Percentiles rank a stretch among this genome's conserved stretches.
phyloP scores from a whole-genome alignment of 225 moss, liverwort and hornwort genomes.

The Marchantia paleacea region DNA sequence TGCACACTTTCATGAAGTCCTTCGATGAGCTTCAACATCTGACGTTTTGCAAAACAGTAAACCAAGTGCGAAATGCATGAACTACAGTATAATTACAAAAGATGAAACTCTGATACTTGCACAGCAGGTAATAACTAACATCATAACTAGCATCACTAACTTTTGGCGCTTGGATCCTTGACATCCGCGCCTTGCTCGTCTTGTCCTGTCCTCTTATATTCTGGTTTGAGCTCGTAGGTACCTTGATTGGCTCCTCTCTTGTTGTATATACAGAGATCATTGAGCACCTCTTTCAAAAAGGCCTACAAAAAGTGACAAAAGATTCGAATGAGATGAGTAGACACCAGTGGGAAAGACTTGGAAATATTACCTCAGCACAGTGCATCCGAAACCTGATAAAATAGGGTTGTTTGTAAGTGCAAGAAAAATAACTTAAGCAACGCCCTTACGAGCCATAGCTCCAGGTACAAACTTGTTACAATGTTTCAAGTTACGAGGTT shows the following conservation, averaged over 20 bases:
- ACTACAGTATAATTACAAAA: neutral
- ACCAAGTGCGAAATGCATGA: neutral
- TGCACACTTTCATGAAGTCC: too few relatives aligned
- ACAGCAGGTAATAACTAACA: neutral
- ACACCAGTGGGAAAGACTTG: neutral
- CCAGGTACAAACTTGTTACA: too few relatives aligned
- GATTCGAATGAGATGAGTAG: neutral
- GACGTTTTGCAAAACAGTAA: neutral
- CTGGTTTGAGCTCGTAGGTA: slow-evolving; percentile 96
- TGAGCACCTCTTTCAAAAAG: slow-evolving; percentile 92
- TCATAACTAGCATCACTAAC: slow-evolving; percentile 11
- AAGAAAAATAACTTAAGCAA: neutral
- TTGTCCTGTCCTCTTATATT: slow-evolving; percentile 66
- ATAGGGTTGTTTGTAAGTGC: too few relatives aligned
- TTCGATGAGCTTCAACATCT: too few relatives aligned
- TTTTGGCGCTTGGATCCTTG: slow-evolving; percentile 36
- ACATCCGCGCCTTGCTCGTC: slow-evolving; percentile 53
- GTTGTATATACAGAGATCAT: slow-evolving; percentile 93
- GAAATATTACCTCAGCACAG: neutral
- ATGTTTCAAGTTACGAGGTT: too few relatives aligned
- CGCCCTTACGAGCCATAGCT: too few relatives aligned
- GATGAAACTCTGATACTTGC: slow-evolving; percentile 1
- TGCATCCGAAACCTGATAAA: neutral
- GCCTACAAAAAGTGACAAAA: slow-evolving; percentile 48
- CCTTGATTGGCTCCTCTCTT: slow-evolving; percentile 99